Evolutionary conservation across 176 grass and related monocot genomes (phyloP), one percentile per base, ranked within the genome.

Genomic region (Bolboschoenus planiculmis): DNA sequence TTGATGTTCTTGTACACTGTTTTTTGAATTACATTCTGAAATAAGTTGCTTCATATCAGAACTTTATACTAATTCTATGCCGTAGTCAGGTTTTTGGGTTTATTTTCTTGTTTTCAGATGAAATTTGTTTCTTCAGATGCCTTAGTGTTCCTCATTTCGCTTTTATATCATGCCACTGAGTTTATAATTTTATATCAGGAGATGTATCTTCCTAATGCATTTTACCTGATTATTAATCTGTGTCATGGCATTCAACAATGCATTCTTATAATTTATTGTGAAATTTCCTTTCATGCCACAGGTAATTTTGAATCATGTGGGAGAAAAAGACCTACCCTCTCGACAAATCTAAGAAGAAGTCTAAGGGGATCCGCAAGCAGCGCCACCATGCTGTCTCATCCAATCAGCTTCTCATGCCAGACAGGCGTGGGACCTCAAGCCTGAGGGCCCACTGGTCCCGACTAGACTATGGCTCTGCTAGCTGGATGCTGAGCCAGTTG

Each of bases 401-500:
- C 58, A 82, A 48, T 64, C 35, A 82, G 21, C 59, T 82, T 58
- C 21, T 82, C 5, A 23, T 82, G 11, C 59, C 58, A 82, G 55
- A 82, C 23, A 42, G 13, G 56, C 9, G 23, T 7, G 58, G 39
- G 39, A 62, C 11, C 13, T 44, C 37, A 37, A 62, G 37, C 39
- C 11, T 10, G 2, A 63, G 23, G 56, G 21, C 79, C 39, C 53
- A 46, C 24, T 65, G 58, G 79, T 44, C 59, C 59, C 57, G 31
- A 21, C 43, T 82, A 24, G 13, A 63, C 16, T 82, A 62, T 10
- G 79, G 79, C 15, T 82, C 56, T 60, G 21, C 79, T 44, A 65
- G 58, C 59, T 82, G 79, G 58, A 82, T 82, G 56, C 58, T 82
- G 79, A 82, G 24, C 56, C 79, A 82, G 56, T 64, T 82, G 56